These are phyloP conservation scores for Sechiopsis laciniata DNA, from an alignment of 306 rosid genomes.

Conservation along the genomic window DNA sequence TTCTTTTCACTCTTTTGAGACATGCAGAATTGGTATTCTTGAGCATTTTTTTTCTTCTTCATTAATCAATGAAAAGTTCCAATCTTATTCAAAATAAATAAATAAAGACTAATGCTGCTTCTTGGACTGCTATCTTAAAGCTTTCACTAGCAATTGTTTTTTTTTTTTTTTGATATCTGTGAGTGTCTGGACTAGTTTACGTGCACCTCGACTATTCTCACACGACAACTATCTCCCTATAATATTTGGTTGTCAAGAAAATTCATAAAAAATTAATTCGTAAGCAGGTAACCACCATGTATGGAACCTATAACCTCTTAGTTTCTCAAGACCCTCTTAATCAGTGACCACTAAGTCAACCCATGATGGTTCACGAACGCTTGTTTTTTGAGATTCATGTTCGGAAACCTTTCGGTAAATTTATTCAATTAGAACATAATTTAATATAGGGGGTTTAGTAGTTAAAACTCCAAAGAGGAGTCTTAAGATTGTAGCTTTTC, in stretches of 20 bases:
- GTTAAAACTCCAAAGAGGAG: not conserved
- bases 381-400: not conserved
- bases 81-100: no score
- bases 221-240: no score
- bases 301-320: no score
- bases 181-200: no score
- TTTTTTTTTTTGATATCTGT: no score
- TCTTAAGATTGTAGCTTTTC: not conserved
- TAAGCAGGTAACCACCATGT: no score
- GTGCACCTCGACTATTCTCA: no score
- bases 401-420: not conserved
- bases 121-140: not conserved
- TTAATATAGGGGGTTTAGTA: not conserved
- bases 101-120: not conserved
- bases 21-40: not conserved
- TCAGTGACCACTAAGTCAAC: no score
- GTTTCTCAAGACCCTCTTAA: no score
- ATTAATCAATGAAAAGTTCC: not conserved
- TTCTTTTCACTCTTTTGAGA: no score
- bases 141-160: not conserved
- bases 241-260: no score
- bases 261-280: no score
- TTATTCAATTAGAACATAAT: not conserved
- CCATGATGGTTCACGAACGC: not conserved
- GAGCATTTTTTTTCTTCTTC: not conserved